Evolutionary conservation across 495 filamentous ascomycete genomes (phyloP).

Genomic region (Penicillium antarcticum): DNA sequence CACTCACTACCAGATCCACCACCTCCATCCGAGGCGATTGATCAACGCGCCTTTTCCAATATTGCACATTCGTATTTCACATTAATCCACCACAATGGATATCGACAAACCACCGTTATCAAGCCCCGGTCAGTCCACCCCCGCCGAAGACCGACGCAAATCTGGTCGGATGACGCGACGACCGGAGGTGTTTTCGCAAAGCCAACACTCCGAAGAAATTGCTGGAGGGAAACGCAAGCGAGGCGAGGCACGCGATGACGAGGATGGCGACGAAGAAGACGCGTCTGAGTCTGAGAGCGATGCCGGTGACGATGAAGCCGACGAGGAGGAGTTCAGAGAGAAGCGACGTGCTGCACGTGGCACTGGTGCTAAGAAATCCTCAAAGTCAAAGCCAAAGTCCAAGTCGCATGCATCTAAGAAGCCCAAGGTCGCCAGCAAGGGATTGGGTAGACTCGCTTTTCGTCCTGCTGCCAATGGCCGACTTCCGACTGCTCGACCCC

Average conservation of each 20-base stretch:
- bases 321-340: slow-evolving; percentile 65
- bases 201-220: slow-evolving; percentile 28
- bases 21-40: neutral
- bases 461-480: slow-evolving; percentile 47
- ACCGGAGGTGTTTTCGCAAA: slow-evolving; percentile 62
- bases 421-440: slow-evolving; percentile 59
- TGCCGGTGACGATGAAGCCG: slow-evolving; percentile 51
- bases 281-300: slow-evolving; percentile 50
- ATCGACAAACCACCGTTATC: slow-evolving; percentile 29
- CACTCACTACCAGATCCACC: neutral
- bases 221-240: slow-evolving; percentile 56
- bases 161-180: slow-evolving; percentile 78
- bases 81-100: slow-evolving; percentile 25
- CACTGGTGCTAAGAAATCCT: slow-evolving; percentile 61
- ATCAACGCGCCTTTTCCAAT: neutral
- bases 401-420: slow-evolving; percentile 43
- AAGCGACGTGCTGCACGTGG: slow-evolving; percentile 46
- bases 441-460: slow-evolving; percentile 46
- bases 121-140: slow-evolving; percentile 26
- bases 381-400: slow-evolving; percentile 29
- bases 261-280: slow-evolving; percentile 52
- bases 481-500: slow-evolving; percentile 38
- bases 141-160: slow-evolving; percentile 63
- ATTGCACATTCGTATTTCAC: neutral
- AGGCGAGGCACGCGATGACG: slow-evolving; percentile 28